Evolutionary conservation across 2,329 filamentous ascomycete genomes (phyloP), one percentile per base, ranked within the genome.

Genomic region (Capronia coronata): DNA sequence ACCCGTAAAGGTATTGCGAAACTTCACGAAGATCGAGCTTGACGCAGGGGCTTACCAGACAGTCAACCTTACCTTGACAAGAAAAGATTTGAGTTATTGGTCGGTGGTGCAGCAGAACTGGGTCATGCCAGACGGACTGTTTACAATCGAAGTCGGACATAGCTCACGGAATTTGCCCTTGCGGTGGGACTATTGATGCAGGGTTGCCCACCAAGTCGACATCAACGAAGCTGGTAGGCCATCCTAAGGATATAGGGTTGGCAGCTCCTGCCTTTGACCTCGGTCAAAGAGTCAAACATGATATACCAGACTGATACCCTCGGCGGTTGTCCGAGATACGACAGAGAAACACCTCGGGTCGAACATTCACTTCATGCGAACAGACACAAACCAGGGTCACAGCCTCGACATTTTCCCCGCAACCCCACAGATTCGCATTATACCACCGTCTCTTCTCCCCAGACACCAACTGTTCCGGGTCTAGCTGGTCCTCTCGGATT

Each of bases 11-110:
- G 80, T 82, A n/a, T 72, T 89, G 16, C 77, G 86, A 11, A 84
- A 84, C 23, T 89, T 89, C 62, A 81, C 84, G 55, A 88, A 89
- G 70, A 69, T 86, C 2, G 64, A 69, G 21, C 65, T 88, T 13
- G 68, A 73, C 2, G 71, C 75, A 0, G 80, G 78, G 0, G 71
- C 80, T 61, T 74, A 66, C 2, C 65, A 67, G 49, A 73, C 67
- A 0, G 75, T 87, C 0, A 71, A 73, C 16, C 72, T 88, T 59
- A 67, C 70, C 0, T 59, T 88, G 48, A 85, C 76, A 5, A 75
- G 85, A 49, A 78, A 83, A 59, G 85, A 88, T 62, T 49, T 88
- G 48, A 87, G 84, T 57, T 83, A 86, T 39, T 88, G 85, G 85
- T 83, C 85, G 62, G 75, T 79, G 0, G 65, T 70, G 4, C 63